These are phyloP conservation scores for Rhytidiadelphus loreus DNA, from an alignment of 225 moss, liverwort and hornwort species.

Conservation along the genomic window DNA sequence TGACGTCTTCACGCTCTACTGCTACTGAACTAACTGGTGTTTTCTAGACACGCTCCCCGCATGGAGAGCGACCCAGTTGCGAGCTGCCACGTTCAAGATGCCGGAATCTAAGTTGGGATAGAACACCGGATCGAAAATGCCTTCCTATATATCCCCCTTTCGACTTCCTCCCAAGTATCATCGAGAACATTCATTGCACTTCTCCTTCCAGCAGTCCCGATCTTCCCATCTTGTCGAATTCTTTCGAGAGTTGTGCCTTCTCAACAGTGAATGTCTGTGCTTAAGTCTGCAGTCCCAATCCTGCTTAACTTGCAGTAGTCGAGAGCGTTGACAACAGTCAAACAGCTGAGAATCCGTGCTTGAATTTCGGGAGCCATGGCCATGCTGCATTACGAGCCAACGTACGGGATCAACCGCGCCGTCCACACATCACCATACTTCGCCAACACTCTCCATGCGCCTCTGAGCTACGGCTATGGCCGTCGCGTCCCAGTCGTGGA, in stretches of 20 bases:
- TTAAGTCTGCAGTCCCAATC: not conserved
- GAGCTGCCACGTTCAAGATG: not conserved
- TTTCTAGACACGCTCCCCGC: not conserved
- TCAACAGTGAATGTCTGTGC: not conserved
- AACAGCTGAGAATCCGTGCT: not conserved
- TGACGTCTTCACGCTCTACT: not conserved
- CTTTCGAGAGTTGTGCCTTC: not conserved
- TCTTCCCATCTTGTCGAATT: not conserved
- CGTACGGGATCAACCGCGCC: not conserved
- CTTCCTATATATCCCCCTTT: not conserved
- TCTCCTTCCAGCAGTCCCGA: not conserved
- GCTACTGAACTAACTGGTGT: not conserved
- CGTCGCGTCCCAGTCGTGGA: not conserved
- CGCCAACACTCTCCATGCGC: not conserved
- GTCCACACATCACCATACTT: not conserved
- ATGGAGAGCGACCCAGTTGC: not conserved
- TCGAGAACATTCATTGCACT: not conserved
- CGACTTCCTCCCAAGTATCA: not conserved
- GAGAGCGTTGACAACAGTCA: not conserved
- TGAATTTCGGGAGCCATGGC: not conserved
- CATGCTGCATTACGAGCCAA: not conserved
- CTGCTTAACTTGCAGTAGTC: not conserved
- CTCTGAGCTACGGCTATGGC: not conserved
- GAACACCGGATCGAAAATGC: not conserved
- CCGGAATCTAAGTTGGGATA: not conserved